A percentile compares a stretch with the other conserved stretches of the same genome.
Evolutionary conservation across 495 filamentous ascomycete species (phyloP).

Genomic region (Oleoguttula mirabilis): DNA sequence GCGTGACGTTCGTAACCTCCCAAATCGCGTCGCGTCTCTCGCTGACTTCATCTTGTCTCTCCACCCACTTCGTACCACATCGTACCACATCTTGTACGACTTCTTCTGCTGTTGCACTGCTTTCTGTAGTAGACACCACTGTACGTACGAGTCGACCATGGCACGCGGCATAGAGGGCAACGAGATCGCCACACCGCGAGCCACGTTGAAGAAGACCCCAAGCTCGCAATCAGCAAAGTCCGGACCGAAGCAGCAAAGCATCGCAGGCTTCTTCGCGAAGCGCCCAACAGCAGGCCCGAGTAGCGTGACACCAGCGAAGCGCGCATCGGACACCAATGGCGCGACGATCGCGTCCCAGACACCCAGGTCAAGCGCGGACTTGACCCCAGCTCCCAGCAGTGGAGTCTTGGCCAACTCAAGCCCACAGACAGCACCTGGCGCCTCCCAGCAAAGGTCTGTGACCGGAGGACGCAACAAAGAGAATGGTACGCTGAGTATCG

Average conservation of each 20-base stretch:
- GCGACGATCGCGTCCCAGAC: constrained; percentile 8
- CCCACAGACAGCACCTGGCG: constrained; percentile 36
- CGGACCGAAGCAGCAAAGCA: constrained; percentile 54
- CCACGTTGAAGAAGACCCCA: constrained; percentile 25
- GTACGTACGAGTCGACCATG: too few species aligned
- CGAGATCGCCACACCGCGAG: constrained; percentile 29
- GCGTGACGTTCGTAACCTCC: too few species aligned
- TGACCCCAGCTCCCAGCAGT: constrained; percentile 74
- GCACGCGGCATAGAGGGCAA: constrained; percentile 33
- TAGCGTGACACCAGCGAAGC: constrained; percentile 28
- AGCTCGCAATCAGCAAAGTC: constrained; percentile 37
- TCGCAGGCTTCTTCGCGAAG: constrained; percentile 78
- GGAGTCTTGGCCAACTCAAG: constrained; percentile 48
- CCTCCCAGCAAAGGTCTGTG: constrained; percentile 9
- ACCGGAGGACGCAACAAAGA: constrained; percentile 28
- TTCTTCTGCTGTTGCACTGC: too few species aligned
- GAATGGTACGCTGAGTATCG: constrained; percentile 32
- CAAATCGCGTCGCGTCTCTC: too few species aligned
- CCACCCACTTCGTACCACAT: too few species aligned
- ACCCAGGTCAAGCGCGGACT: constrained; percentile 18
- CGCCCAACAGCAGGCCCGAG: constrained; percentile 36
- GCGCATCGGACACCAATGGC: constrained; percentile 33
- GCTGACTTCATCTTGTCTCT: too few species aligned
- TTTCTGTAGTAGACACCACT: too few species aligned
- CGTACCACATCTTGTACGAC: too few species aligned